Percentiles rank a stretch among this genome's conserved stretches.
Conservation (phyloP, 1,139 yeast species). For the Magnusiomyces fungicola region DNA sequence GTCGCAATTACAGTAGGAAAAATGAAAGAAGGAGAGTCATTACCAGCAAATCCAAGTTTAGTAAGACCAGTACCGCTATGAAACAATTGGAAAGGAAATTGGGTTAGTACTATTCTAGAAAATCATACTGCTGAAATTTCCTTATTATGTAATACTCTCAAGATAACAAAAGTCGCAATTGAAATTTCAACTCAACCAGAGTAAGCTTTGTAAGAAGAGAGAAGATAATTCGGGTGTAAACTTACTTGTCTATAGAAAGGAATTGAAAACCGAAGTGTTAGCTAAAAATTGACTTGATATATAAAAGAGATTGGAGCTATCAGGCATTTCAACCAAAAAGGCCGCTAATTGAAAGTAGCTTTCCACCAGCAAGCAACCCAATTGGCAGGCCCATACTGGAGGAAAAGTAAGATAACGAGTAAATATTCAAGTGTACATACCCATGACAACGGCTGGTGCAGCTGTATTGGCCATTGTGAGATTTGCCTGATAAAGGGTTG, state of each 20-base stretch:
- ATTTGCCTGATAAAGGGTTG: not conserved
- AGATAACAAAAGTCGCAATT: not conserved
- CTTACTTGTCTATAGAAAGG: slow-evolving; percentile 22
- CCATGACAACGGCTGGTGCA: slow-evolving; percentile 91
- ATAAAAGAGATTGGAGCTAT: not conserved
- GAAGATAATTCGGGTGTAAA: not conserved
- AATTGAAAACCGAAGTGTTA: not conserved
- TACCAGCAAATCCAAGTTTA: slow-evolving; percentile 96
- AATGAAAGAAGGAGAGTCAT: slow-evolving; percentile 94
- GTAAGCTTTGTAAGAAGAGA: not conserved
- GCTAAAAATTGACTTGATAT: not conserved
- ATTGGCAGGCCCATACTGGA: too few relatives aligned
- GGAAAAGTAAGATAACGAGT: too few relatives aligned
- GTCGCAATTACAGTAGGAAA: slow-evolving; percentile 98
- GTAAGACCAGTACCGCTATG: slow-evolving; percentile 96
- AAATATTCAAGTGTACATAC: slow-evolving; percentile 38
- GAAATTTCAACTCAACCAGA: not conserved
- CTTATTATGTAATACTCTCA: too few relatives aligned
- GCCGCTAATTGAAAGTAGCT: not conserved
- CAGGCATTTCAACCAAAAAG: not conserved
- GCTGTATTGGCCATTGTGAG: slow-evolving; percentile 26
- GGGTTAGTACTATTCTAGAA: not conserved
- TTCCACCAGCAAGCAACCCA: not conserved
- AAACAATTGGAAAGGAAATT: not conserved
- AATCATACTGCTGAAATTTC: not conserved